These are phyloP conservation scores for Podosphaera aphanis DNA, from an alignment of 2,329 filamentous ascomycete species.

Conservation along the genomic window DNA sequence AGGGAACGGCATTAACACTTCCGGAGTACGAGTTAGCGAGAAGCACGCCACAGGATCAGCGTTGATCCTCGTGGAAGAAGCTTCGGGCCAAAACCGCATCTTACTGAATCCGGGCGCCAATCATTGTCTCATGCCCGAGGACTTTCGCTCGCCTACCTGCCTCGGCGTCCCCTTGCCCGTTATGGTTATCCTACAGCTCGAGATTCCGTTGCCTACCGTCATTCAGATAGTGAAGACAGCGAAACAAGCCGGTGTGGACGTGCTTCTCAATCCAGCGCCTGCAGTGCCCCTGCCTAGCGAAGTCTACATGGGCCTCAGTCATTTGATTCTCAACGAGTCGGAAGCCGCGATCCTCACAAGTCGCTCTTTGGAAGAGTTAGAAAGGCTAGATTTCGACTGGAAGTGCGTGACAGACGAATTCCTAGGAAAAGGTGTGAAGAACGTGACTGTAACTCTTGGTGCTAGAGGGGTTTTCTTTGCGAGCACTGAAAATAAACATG, in stretches of 20 bases:
- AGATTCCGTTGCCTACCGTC: slow-evolving; percentile 45
- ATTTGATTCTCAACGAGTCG: slow-evolving; percentile 76
- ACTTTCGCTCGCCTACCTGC: slow-evolving; percentile 17
- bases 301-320: slow-evolving; percentile 43
- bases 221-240: slow-evolving; percentile 33
- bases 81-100: slow-evolving; percentile 23
- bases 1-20: slow-evolving; percentile 36
- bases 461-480: slow-evolving; percentile 52
- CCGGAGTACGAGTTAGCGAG: slow-evolving; percentile 24
- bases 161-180: slow-evolving; percentile 25
- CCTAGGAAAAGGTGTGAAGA: slow-evolving; percentile 42
- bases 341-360: slow-evolving; percentile 56
- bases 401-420: slow-evolving; percentile 28
- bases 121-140: slow-evolving; percentile 20
- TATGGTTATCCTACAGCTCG: slow-evolving; percentile 54
- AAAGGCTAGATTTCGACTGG: slow-evolving; percentile 22
- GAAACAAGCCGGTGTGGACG: slow-evolving; percentile 25
- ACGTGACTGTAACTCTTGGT: slow-evolving; percentile 68
- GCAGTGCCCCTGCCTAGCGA: slow-evolving; percentile 43
- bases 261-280: slow-evolving; percentile 70
- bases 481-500: slow-evolving; percentile 12
- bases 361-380: slow-evolving; percentile 18
- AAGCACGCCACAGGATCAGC: slow-evolving; percentile 42
- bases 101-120: slow-evolving; percentile 53
- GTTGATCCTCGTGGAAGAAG: slow-evolving; percentile 52